Conservation (phyloP, 768 basidiomycete species). For the Auricularia heimuer region DNA sequence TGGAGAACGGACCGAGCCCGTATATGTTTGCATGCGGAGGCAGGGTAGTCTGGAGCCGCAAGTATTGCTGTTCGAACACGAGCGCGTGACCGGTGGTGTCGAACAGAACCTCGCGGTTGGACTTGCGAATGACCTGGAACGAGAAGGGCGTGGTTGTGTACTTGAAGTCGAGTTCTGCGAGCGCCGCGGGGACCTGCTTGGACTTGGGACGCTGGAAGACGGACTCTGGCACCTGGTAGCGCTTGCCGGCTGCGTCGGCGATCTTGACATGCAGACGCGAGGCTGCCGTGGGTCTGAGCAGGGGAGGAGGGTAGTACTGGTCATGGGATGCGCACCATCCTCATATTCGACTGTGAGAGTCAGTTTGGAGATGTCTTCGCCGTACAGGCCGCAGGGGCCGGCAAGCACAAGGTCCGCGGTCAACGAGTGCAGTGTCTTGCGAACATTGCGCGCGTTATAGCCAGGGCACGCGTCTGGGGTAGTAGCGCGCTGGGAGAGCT, state of each 20-base stretch:
- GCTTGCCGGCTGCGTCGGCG: conserved; percentile 44
- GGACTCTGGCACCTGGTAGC: conserved; percentile 56
- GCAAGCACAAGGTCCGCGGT: conserved; percentile 44
- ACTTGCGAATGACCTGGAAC: conserved; percentile 44
- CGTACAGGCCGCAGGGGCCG: conserved; percentile 54
- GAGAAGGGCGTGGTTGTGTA: conserved; percentile 52
- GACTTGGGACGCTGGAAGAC: conserved; percentile 47
- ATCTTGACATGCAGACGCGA: conserved; percentile 58
- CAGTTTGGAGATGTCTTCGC: conserved; percentile 39
- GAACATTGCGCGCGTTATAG: conserved; percentile 42
- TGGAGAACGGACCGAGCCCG: conserved; percentile 64
- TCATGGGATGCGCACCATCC: conserved; percentile 19
- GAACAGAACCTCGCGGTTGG: conserved; percentile 47
- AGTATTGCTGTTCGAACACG: conserved; percentile 70
- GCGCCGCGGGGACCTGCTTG: conserved; percentile 19
- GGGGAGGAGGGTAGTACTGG: not conserved
- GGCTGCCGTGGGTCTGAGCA: conserved; percentile 20
- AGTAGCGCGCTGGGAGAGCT: not conserved
- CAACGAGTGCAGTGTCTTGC: conserved; percentile 26
- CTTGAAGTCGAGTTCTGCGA: conserved; percentile 46
- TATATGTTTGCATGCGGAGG: conserved; percentile 59
- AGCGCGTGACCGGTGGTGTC: conserved; percentile 49
- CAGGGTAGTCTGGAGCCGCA: conserved; percentile 57
- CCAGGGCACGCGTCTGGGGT: conserved; percentile 24
- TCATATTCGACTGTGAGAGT: conserved; percentile 48